These are phyloP conservation scores for Rugonectria rugulosa DNA, from an alignment of 2,329 filamentous ascomycete genomes.

Conservation along the genomic window DNA sequence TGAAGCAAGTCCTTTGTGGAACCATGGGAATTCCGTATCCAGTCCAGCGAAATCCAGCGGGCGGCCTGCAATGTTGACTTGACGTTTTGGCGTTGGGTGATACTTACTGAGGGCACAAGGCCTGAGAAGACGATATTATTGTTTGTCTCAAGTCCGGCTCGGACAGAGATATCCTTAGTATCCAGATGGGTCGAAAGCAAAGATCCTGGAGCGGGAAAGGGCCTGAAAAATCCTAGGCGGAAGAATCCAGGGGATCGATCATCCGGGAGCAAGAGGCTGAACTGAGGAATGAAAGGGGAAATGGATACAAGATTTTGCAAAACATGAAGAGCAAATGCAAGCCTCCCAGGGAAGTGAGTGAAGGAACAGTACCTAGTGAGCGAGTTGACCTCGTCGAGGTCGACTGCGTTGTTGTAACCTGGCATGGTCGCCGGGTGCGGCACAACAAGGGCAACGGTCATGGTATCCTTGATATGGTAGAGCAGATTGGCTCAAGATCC, in stretches of 20 bases:
- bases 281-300: slow-evolving; percentile 25
- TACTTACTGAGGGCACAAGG: slow-evolving; percentile 46
- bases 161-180: slow-evolving; percentile 43
- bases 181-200: slow-evolving; percentile 20
- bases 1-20: neutral
- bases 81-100: slow-evolving; percentile 42
- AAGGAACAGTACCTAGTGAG: slow-evolving; percentile 68
- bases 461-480: slow-evolving; percentile 51
- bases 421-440: slow-evolving; percentile 60
- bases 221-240: slow-evolving; percentile 28
- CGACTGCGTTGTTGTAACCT: slow-evolving; percentile 59
- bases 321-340: slow-evolving; percentile 47
- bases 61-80: slow-evolving; percentile 30
- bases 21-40: slow-evolving; percentile 23
- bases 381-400: slow-evolving; percentile 67
- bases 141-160: slow-evolving; percentile 43
- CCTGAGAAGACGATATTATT: slow-evolving; percentile 30
- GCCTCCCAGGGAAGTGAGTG: slow-evolving; percentile 52
- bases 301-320: slow-evolving; percentile 40
- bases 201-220: slow-evolving; percentile 22
- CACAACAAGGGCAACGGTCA: slow-evolving; percentile 58
- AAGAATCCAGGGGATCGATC: slow-evolving; percentile 15
- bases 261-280: slow-evolving; percentile 35
- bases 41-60: slow-evolving; percentile 26
- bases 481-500: slow-evolving; percentile 41